Percentiles rank a stretch among this genome's conserved stretches.
These are phyloP conservation scores for Colletotrichum cordylinicola DNA, from an alignment of 2,329 filamentous ascomycete genomes.

Conservation along the genomic window DNA sequence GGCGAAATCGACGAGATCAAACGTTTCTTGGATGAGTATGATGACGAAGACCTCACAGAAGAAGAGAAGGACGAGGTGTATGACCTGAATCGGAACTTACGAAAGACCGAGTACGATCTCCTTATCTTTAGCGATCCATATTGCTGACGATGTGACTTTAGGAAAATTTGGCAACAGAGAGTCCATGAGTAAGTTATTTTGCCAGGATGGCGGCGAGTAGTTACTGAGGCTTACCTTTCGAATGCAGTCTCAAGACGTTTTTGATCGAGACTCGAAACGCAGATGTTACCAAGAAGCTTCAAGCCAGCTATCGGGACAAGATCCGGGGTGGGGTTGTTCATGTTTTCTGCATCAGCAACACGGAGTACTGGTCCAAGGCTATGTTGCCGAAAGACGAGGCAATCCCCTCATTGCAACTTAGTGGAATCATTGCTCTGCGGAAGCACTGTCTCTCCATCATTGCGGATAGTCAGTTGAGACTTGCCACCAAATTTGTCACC, in stretches of 20 bases:
- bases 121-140: fast-evolving
- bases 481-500: slow-evolving; percentile 41
- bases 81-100: fast-evolving
- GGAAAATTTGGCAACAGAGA: background rate
- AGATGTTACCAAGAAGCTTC: background rate
- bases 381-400: slow-evolving; percentile 26
- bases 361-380: slow-evolving; percentile 44
- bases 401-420: slow-evolving; percentile 40
- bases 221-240: background rate
- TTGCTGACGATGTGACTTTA: fast-evolving
- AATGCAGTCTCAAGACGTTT: slow-evolving; percentile 34
- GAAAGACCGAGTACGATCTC: background rate
- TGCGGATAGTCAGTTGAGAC: slow-evolving; percentile 43
- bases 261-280: slow-evolving; percentile 44
- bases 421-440: slow-evolving; percentile 46
- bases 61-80: slow-evolving; percentile 5
- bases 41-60: slow-evolving; percentile 15
- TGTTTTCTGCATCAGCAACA: slow-evolving; percentile 53
- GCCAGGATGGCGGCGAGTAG: too few relatives aligned
- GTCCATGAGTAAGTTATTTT: slow-evolving; percentile 29
- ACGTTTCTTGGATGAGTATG: slow-evolving; percentile 21
- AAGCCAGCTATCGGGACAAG: background rate
- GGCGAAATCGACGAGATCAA: slow-evolving; percentile 5
- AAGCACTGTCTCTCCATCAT: slow-evolving; percentile 51
- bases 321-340: slow-evolving; percentile 28